Evolutionary conservation across 1,284 basidiomycete species (phyloP).

Genomic region (Mycena sp.): DNA sequence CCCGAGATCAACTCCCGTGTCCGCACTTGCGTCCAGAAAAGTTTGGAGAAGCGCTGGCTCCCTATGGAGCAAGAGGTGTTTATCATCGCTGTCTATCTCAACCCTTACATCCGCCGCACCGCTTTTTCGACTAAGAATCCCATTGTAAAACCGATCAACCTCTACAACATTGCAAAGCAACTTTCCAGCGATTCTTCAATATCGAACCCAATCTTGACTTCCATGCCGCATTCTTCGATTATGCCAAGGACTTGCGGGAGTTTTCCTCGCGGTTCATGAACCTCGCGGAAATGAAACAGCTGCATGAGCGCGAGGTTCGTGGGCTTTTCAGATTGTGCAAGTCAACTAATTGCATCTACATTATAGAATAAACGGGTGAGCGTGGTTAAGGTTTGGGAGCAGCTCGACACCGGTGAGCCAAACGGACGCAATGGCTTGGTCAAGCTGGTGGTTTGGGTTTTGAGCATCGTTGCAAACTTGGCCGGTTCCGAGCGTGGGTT

Average conservation of each 20-base stretch:
- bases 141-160: background rate
- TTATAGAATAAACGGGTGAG: conserved; percentile 11
- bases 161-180: background rate
- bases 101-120: conserved; percentile 25
- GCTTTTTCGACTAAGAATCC: conserved; percentile 8
- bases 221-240: conserved; percentile 6
- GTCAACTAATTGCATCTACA: background rate
- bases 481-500: conserved; percentile 29
- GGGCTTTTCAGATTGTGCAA: background rate
- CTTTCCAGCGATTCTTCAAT: background rate
- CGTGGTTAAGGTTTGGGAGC: conserved; percentile 15
- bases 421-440: conserved; percentile 21
- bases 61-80: conserved; percentile 42
- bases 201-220: background rate
- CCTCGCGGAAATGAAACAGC: conserved; percentile 2
- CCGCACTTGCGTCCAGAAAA: conserved; percentile 22
- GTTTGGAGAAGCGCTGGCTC: conserved; percentile 39
- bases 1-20: conserved; percentile 3
- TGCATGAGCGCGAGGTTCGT: conserved; percentile 9
- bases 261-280: background rate
- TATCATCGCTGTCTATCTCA: conserved; percentile 37
- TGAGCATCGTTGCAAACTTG: conserved; percentile 29
- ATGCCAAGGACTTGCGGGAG: background rate
- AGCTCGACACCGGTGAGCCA: background rate
- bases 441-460: conserved; percentile 24